phyloP scores from a whole-genome alignment of 495 filamentous ascomycete species.

The Neurospora sublineolata region DNA sequence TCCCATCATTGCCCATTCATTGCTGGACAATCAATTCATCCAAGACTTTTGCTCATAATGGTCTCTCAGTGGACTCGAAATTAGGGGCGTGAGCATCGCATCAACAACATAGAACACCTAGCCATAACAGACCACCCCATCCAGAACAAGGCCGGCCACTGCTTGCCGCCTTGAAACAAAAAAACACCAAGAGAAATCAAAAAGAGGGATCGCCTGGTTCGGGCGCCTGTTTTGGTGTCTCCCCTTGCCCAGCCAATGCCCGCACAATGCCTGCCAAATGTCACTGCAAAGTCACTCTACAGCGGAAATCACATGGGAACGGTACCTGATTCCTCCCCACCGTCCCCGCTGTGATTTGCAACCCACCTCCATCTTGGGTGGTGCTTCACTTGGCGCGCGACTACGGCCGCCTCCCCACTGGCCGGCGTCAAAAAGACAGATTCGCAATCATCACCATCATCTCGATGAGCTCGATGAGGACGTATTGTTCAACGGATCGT shows the following conservation, averaged over 20 bases:
- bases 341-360: neutral
- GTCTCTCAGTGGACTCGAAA: neutral
- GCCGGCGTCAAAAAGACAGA: neutral
- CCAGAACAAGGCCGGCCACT: neutral
- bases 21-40: neutral
- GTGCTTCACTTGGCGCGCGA: neutral
- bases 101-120: neutral
- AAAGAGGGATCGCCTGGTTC: neutral
- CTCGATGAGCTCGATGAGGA: neutral
- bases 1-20: neutral
- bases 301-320: neutral
- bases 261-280: neutral
- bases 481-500: neutral
- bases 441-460: neutral
- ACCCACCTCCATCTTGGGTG: neutral
- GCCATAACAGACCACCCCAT: neutral
- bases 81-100: neutral
- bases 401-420: neutral
- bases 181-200: neutral
- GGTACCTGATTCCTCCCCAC: neutral
- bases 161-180: neutral
- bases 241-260: neutral
- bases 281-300: neutral
- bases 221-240: neutral
- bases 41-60: neutral